phyloP scores from a whole-genome alignment of 805 yeast species.

The Candida sithepensis region DNA sequence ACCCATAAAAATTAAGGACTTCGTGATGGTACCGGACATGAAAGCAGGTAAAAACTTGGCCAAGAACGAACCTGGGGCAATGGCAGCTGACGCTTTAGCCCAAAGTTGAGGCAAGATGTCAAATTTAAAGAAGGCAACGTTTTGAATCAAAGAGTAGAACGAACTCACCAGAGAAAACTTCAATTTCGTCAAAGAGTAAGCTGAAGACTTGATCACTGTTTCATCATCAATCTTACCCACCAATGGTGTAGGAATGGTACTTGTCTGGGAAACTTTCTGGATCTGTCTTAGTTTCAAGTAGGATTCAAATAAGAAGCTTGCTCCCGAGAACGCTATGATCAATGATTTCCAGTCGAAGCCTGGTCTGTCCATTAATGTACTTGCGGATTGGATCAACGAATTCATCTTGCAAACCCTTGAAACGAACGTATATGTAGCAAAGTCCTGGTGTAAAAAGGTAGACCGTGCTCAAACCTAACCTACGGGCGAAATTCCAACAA shows the following conservation, averaged over 20 bases:
- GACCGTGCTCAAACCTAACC: too few species aligned
- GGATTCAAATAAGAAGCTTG: constrained; percentile 71
- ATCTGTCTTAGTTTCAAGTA: constrained; percentile 77
- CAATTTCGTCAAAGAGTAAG: constrained; percentile 76
- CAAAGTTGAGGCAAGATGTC: constrained; percentile 67
- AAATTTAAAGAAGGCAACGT: constrained; percentile 51
- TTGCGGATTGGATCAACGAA: constrained; percentile 34
- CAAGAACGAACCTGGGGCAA: constrained; percentile 18
- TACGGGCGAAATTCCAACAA: too few species aligned
- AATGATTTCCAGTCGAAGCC: constrained; percentile 77
- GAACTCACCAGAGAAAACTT: constrained; percentile 59
- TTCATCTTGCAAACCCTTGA: too few species aligned
- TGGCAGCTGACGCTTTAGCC: constrained; percentile 41
- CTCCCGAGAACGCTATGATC: constrained; percentile 68
- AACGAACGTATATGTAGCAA: too few species aligned
- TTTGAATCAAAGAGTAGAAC: constrained; percentile 49
- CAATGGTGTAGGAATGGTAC: constrained; percentile 63
- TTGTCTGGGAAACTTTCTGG: constrained; percentile 49
- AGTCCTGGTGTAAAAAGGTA: too few species aligned
- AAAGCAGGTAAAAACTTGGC: constrained; percentile 24
- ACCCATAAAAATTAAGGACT: constrained; percentile 63
- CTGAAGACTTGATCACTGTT: constrained; percentile 72
- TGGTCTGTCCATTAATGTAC: constrained; percentile 59
- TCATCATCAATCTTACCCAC: constrained; percentile 65
- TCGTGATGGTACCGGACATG: constrained; percentile 59